Evolutionary conservation across 2,329 filamentous ascomycete species (phyloP).

Genomic region (Paramyrothecium roridum): DNA sequence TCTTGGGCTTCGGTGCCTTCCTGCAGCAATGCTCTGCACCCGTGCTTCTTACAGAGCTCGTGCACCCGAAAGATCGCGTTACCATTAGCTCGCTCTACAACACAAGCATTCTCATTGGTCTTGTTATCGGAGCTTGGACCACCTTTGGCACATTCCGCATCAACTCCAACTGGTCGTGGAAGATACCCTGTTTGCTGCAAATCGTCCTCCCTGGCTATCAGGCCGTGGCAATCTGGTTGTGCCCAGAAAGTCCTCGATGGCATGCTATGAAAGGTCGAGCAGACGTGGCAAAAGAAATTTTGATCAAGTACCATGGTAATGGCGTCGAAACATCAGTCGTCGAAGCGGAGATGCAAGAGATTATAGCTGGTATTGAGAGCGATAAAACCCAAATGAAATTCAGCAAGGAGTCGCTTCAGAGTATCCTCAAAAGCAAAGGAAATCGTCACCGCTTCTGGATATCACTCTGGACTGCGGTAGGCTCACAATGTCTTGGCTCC

Average conservation of each 20-base stretch:
- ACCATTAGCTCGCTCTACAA: conserved; percentile 13
- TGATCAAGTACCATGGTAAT: conserved; percentile 38
- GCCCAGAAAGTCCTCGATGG: conserved; percentile 11
- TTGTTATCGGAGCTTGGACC: conserved; percentile 16
- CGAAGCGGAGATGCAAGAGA: conserved; percentile 20
- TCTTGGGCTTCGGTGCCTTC: conserved; percentile 22
- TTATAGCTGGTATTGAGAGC: conserved; percentile 15
- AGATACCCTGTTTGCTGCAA: conserved; percentile 16
- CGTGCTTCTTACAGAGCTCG: conserved; percentile 25
- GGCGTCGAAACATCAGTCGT: conserved; percentile 25
- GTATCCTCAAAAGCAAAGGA: conserved; percentile 3
- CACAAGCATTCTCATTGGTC: conserved; percentile 15
- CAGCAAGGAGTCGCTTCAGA: neutral
- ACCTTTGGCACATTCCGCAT: conserved; percentile 17
- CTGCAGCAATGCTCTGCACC: conserved; percentile 24
- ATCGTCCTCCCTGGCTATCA: conserved; percentile 8
- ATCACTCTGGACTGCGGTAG: conserved; percentile 2
- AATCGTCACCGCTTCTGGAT: conserved; percentile 7
- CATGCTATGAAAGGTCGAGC: conserved; percentile 29
- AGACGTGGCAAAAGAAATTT: conserved; percentile 26
- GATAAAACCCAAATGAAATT: conserved; percentile 5
- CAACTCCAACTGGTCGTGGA: conserved; percentile 14
- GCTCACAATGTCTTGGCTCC: conserved; percentile 1
- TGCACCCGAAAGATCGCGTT: conserved; percentile 25
- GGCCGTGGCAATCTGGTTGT: conserved; percentile 6